Base-by-base conservation (phyloP, 495 filamentous ascomycete genomes). In the Darksidea phi region DNA sequence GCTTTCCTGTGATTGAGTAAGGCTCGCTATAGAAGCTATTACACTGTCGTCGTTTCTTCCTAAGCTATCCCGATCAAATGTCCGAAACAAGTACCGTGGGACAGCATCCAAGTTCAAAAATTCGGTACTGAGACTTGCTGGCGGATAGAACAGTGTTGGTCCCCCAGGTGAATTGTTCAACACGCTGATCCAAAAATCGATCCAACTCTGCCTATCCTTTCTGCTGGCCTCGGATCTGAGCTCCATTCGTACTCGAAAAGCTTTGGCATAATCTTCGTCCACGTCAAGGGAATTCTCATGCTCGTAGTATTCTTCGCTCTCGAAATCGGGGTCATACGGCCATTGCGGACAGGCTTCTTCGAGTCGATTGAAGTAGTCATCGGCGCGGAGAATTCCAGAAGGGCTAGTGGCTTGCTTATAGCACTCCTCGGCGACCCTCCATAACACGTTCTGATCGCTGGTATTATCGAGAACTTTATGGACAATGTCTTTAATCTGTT, bases 31-130 rank as follows among this genome's bases (percentile, higher is more conserved):
- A 13, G 61, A 60, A 62, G 56, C 47, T 59, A 59, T 54, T 23
- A 52, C 26, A 23, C 7, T 52, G 13, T 54, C 56, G 47, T 62
- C 46, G 38, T 52, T 62, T 34, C 15, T 41, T 28, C 61, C 61
- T 11, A 43, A 59, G 25, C 45, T 60, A 23, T 15, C 32, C 28
- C 12, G 11, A 28, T 59, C 48, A 47, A 64, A 60, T 21, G 47
- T 60, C 32, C 61, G 21, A 25, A 64, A 64, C 46, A 64, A 36
- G 56, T 62, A 64, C 17, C 37, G 42, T 11, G 61, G 61, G 25
- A 53, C 48, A 54, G 13, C 23, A 12, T 38, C 32, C 17, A 36
- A 23, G 20, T 57, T 23, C 8, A 48, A 50, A 43, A 6, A 15
- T 48, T 59, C 17, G 42, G 18, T 21, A 38, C 36, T 15, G 12